phyloP scores from a whole-genome alignment of 2,329 filamentous ascomycete species.

The Calonectria montana region DNA sequence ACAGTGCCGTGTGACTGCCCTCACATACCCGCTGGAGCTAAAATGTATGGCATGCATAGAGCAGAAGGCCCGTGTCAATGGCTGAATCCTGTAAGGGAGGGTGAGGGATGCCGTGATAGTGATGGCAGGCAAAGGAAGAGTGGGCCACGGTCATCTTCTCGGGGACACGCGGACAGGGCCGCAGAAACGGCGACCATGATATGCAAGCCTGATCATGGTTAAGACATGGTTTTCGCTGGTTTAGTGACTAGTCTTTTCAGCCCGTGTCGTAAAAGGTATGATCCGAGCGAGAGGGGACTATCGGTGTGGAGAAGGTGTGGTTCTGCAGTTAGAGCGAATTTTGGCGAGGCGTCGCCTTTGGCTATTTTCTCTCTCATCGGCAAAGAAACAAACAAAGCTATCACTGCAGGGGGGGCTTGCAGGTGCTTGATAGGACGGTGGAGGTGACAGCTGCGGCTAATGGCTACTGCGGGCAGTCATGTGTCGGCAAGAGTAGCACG shows the following conservation, averaged over 20 bases:
- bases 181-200: conserved; percentile 32
- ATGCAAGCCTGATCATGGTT: conserved; percentile 32
- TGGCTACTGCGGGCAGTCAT: conserved; percentile 4
- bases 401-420: background rate
- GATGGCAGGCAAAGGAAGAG: conserved; percentile 7
- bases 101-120: conserved; percentile 16
- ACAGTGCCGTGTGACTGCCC: conserved; percentile 36
- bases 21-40: conserved; percentile 47
- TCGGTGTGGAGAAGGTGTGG: conserved; percentile 20
- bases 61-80: conserved; percentile 32
- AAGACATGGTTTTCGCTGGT: conserved; percentile 13
- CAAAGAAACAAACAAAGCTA: background rate
- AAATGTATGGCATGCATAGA: conserved; percentile 42
- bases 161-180: conserved; percentile 42
- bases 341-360: background rate
- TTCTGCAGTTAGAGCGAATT: conserved; percentile 16
- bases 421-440: background rate
- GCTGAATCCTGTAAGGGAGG: conserved; percentile 31
- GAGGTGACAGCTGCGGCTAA: background rate
- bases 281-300: background rate
- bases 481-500: background rate
- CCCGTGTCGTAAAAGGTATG: background rate
- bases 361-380: background rate
- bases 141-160: conserved; percentile 20
- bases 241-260: background rate